Conservation (phyloP, 2,329 filamentous ascomycete genomes). For the Alternaria sp. region DNA sequence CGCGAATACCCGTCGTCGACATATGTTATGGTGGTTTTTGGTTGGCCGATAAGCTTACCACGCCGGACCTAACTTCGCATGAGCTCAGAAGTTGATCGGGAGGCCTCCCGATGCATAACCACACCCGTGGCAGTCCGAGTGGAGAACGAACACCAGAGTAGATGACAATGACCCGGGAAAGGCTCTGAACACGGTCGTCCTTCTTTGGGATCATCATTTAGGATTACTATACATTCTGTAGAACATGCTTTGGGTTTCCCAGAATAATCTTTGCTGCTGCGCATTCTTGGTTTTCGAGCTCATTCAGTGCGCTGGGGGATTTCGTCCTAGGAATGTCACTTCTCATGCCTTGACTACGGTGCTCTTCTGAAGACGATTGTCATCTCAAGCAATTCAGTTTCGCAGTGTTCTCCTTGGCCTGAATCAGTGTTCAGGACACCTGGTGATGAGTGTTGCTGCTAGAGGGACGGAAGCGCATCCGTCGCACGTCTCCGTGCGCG, state of each 20-base stretch:
- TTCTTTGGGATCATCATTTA: neutral
- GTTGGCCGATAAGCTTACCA: neutral
- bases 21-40: slow-evolving; percentile 4
- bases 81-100: neutral
- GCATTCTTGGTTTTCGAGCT: neutral
- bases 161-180: neutral
- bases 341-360: neutral
- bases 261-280: neutral
- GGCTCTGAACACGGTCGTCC: neutral
- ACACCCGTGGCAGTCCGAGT: neutral
- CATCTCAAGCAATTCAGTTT: neutral
- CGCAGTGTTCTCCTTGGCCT: neutral
- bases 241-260: neutral
- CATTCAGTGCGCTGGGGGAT: neutral
- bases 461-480: slow-evolving; percentile 5
- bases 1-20: slow-evolving; percentile 20
- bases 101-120: neutral
- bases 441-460: neutral
- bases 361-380: neutral
- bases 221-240: neutral
- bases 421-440: neutral
- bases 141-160: neutral
- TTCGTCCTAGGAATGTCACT: neutral
- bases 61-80: neutral
- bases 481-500: neutral